phyloP scores from a whole-genome alignment of 1,284 basidiomycete species.

The Ustilago vetiveriae region DNA sequence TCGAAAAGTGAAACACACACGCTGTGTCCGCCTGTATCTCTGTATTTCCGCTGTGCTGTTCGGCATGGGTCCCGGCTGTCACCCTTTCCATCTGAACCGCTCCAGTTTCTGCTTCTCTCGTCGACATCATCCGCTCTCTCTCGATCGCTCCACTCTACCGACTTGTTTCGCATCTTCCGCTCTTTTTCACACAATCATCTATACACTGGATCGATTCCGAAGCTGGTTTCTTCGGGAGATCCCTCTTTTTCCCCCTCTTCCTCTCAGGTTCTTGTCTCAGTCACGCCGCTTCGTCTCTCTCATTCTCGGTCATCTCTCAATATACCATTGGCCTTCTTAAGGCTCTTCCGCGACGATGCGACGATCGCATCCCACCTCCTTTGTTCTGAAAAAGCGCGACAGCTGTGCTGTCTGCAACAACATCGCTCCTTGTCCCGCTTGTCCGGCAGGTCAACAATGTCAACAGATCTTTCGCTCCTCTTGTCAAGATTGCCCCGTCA shows the following conservation, averaged over 20 bases:
- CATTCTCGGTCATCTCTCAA: too few relatives aligned
- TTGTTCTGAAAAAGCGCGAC: slow-evolving; percentile 41
- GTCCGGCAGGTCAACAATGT: slow-evolving; percentile 40
- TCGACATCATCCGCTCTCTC: neutral
- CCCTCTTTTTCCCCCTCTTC: neutral
- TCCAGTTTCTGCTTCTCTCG: neutral
- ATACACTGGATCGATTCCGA: too few relatives aligned
- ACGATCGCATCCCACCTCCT: slow-evolving; percentile 24
- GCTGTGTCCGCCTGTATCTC: too few relatives aligned
- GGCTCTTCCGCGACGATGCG: slow-evolving; percentile 2
- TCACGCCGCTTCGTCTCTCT: neutral
- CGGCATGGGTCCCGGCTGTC: neutral
- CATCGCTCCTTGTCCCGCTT: slow-evolving; percentile 41
- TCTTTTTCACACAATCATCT: neutral
- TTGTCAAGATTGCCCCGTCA: slow-evolving; percentile 49
- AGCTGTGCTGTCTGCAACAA: slow-evolving; percentile 44
- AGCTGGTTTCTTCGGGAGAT: slow-evolving; percentile 24
- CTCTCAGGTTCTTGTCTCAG: neutral
- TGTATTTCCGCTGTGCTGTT: neutral
- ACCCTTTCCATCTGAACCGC: slow-evolving; percentile 1
- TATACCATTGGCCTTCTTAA: too few relatives aligned
- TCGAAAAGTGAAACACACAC: neutral
- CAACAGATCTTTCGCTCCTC: slow-evolving; percentile 47
- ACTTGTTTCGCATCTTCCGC: neutral
- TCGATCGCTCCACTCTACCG: too few relatives aligned